Base-by-base conservation (phyloP, 768 basidiomycete genomes). In the Boletus insuetus region DNA sequence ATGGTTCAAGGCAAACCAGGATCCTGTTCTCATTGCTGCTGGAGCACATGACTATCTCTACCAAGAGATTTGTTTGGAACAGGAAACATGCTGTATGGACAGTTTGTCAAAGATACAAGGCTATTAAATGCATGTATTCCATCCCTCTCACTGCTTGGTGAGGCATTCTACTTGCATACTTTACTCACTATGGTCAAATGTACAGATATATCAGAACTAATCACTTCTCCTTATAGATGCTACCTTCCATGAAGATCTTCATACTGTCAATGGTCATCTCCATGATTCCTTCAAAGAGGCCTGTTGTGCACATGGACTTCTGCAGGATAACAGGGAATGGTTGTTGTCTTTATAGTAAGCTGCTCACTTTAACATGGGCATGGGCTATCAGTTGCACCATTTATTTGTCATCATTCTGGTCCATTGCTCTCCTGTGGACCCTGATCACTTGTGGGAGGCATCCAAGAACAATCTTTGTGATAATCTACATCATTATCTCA, bases 311-410 rank as follows among this genome's bases (percentile, higher is more conserved):
- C 46, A 49, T 7, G 79, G 77, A 1, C 70, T 82, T 0, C 64
- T 82, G 5, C 70, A 79, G 20, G 74, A 80, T 72, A 75, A 83
- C 61, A 60, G 60, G n/a, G 79, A 83, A 59, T 82, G 77, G 75
- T 17, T 62, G 0, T 55, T 56, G 7, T 81, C 79, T 59, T 54
- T 83, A 0, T 8, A 62, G 17, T 78, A 83, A 14, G 79, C 76
- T 38, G 54, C 64, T 16, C 31, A 49, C 0, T 39, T 52, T 6
- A 8, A 0, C 2, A 52, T n/a, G 17, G 51, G 43, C 12, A 52
- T n/a, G 17, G 51, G 43, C 12, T 24, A 11, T 31, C 32, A 37
- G 5, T 6, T 45, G 3, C 2, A 13, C 11, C 4, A 12, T 19
- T 20, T 45, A 6, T 52, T 45, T 31, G 11, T 45, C 2, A 20